Percentiles rank a stretch among this genome's conserved stretches.
Conservation (phyloP, 2,329 filamentous ascomycete species). For the Trichoderma atrobrunneum region DNA sequence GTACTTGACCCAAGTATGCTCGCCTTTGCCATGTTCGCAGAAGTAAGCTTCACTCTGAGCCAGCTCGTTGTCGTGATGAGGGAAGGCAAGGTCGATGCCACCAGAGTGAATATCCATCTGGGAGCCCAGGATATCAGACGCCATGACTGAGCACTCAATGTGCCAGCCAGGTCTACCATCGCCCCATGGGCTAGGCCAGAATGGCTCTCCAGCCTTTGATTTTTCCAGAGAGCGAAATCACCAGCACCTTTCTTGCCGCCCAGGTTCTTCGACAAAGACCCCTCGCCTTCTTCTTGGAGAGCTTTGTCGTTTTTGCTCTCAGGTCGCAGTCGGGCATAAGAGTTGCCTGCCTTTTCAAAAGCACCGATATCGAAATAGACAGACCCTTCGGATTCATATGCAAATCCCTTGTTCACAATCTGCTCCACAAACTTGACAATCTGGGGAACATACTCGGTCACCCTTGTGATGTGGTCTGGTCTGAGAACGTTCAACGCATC, state of each 20-base stretch:
- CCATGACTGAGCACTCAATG: slow-evolving; percentile 96
- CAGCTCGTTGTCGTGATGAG: slow-evolving; percentile 90
- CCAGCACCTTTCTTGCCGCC: slow-evolving; percentile 70
- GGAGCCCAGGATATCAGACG: slow-evolving; percentile 78
- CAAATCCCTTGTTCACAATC: slow-evolving; percentile 82
- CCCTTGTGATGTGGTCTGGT: slow-evolving; percentile 78
- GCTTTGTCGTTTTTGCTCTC: slow-evolving; percentile 82
- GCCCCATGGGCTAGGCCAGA: slow-evolving; percentile 86
- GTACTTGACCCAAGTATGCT: slow-evolving; percentile 86
- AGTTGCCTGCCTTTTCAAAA: slow-evolving; percentile 81
- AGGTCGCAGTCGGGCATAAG: slow-evolving; percentile 80
- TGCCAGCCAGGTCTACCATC: slow-evolving; percentile 90
- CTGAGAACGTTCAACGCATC: slow-evolving; percentile 77
- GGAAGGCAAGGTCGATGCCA: slow-evolving; percentile 86
- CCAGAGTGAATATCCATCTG: slow-evolving; percentile 92
- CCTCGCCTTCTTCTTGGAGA: slow-evolving; percentile 85
- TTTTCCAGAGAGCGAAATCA: slow-evolving; percentile 96
- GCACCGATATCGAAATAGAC: slow-evolving; percentile 91
- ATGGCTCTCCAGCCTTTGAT: slow-evolving; percentile 86
- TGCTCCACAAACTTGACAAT: slow-evolving; percentile 82
- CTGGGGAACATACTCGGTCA: slow-evolving; percentile 88
- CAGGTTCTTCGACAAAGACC: slow-evolving; percentile 64
- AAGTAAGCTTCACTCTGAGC: slow-evolving; percentile 91
- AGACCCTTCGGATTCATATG: slow-evolving; percentile 76
- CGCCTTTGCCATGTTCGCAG: slow-evolving; percentile 46